Percentiles rank a stretch among this genome's conserved stretches.
These are phyloP conservation scores for Sedum album DNA, from an alignment of 164 flowering plant species.

Conservation along the genomic window DNA sequence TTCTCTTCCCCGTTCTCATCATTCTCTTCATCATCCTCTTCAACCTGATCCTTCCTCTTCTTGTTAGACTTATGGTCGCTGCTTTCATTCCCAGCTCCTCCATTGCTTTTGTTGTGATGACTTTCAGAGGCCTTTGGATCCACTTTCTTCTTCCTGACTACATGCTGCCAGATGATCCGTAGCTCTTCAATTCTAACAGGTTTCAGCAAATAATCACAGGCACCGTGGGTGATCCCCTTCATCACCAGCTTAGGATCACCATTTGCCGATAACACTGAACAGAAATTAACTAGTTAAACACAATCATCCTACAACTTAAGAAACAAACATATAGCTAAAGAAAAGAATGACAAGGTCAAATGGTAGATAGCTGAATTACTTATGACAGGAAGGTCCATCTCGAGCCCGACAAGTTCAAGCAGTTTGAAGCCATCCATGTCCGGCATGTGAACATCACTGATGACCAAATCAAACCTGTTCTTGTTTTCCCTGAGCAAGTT, in stretches of 20 bases:
- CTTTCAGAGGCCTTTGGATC: slow-evolving; percentile 29
- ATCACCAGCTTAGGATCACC: slow-evolving; percentile 43
- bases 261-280: slow-evolving; percentile 37
- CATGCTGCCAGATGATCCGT: slow-evolving; percentile 55
- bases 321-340: no score
- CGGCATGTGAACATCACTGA: slow-evolving; percentile 53
- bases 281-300: not conserved
- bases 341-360: no score
- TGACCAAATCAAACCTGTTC: slow-evolving; percentile 41
- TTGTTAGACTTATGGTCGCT: slow-evolving; percentile 38
- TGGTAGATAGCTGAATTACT: slow-evolving; percentile 6
- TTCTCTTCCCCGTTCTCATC: slow-evolving; percentile 44
- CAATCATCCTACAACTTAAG: no score
- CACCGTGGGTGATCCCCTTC: slow-evolving; percentile 55
- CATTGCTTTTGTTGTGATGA: slow-evolving; percentile 21
- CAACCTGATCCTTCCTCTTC: slow-evolving; percentile 61
- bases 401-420: slow-evolving; percentile 14
- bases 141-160: slow-evolving; percentile 34
- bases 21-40: slow-evolving; percentile 54
- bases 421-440: slow-evolving; percentile 50
- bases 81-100: slow-evolving; percentile 16
- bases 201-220: slow-evolving; percentile 48
- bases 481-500: slow-evolving; percentile 37
- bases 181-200: slow-evolving; percentile 46
- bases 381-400: slow-evolving; percentile 13